Conservation (phyloP, 2,329 filamentous ascomycete species). For the Fusarium xyrophilum region DNA sequence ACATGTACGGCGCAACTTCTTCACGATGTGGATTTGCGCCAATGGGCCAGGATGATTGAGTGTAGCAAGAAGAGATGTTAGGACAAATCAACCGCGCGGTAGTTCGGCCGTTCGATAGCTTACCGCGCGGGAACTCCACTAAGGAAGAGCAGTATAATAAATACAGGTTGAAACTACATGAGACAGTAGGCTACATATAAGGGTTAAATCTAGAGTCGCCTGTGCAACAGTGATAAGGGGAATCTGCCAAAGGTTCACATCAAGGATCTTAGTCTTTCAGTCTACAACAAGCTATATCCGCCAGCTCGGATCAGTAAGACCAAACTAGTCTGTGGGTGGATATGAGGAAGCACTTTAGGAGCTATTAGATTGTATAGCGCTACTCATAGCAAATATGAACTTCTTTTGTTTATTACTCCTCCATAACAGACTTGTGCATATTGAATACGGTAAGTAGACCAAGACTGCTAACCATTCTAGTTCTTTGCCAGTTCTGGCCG, state of each 20-base stretch:
- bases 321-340: rapidly evolving
- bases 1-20: rapidly evolving
- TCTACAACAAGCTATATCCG: background rate
- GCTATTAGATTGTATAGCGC: rapidly evolving
- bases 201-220: too few relatives aligned
- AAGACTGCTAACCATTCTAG: background rate
- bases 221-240: rapidly evolving
- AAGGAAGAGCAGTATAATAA: background rate
- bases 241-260: background rate
- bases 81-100: background rate
- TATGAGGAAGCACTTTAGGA: rapidly evolving
- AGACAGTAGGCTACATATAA: too few relatives aligned
- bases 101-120: background rate
- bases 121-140: background rate
- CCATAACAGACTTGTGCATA: too few relatives aligned
- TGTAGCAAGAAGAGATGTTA: background rate
- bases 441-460: too few relatives aligned
- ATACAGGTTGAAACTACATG: background rate
- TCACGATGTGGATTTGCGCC: background rate
- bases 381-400: rapidly evolving
- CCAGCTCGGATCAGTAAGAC: background rate
- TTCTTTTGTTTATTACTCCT: rapidly evolving
- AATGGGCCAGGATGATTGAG: background rate
- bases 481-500: background rate
- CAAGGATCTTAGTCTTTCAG: background rate